These are phyloP conservation scores for Diaporthe vexans DNA, from an alignment of 2,329 filamentous ascomycete genomes.

Conservation along the genomic window DNA sequence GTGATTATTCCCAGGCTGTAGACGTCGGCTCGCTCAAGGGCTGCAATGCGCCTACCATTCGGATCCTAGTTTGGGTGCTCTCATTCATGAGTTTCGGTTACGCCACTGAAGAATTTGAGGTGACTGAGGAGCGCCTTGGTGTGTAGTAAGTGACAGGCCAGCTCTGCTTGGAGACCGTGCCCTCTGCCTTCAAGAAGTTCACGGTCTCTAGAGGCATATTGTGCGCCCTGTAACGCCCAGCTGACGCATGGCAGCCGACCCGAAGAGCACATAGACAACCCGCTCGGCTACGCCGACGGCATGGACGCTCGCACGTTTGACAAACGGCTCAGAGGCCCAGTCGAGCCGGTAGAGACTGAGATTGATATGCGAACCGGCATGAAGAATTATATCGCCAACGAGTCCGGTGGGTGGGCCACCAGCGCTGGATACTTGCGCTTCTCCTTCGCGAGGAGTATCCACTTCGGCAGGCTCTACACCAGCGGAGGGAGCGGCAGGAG, in stretches of 20 bases:
- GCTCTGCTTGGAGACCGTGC: background rate
- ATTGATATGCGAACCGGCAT: constrained; percentile 87
- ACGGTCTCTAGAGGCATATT: background rate
- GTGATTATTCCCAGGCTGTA: constrained; percentile 88
- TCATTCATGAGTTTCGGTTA: constrained; percentile 87
- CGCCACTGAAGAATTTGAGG: constrained; percentile 88
- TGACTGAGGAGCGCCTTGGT: constrained; percentile 83
- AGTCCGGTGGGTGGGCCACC: constrained; percentile 88
- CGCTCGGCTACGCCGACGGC: constrained; percentile 88
- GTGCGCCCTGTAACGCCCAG: background rate
- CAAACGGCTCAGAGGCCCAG: constrained; percentile 82
- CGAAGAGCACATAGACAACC: constrained; percentile 82
- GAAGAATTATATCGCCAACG: constrained; percentile 99
- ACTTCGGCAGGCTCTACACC: constrained; percentile 82
- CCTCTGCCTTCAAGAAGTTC: too few relatives aligned
- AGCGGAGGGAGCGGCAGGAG: constrained; percentile 70
- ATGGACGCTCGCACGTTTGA: constrained; percentile 88
- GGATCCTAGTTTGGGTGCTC: constrained; percentile 83
- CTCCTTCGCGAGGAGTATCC: constrained; percentile 80
- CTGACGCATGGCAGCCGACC: constrained; percentile 62
- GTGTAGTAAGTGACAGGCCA: constrained; percentile 65
- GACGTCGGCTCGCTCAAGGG: constrained; percentile 85
- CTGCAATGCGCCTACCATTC: constrained; percentile 82
- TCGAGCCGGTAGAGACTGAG: constrained; percentile 78
- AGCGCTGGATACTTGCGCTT: constrained; percentile 87